Conservation (phyloP, 805 yeast species). For the Pichia gijzeniarum region DNA sequence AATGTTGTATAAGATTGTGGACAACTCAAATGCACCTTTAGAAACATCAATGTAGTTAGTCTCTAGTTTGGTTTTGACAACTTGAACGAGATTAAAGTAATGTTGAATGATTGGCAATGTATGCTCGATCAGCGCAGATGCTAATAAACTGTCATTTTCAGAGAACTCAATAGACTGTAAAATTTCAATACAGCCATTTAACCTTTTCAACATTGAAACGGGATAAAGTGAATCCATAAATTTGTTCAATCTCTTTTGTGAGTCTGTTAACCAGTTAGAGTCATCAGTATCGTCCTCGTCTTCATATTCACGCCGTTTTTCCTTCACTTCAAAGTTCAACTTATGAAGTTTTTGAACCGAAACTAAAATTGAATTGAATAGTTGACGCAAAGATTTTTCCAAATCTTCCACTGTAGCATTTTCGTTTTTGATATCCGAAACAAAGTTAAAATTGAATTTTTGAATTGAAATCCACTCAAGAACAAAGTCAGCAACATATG, state of each 20-base stretch:
- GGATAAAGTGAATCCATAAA: conserved; percentile 34
- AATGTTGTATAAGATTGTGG: conserved; percentile 49
- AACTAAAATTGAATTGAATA: conserved; percentile 56
- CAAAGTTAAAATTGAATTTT: conserved; percentile 7
- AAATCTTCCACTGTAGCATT: conserved; percentile 30
- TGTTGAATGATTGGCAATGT: conserved; percentile 58
- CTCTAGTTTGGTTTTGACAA: conserved; percentile 39
- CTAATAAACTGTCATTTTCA: conserved; percentile 30
- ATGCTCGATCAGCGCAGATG: conserved; percentile 46
- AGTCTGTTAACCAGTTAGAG: conserved; percentile 50
- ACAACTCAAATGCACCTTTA: conserved; percentile 55
- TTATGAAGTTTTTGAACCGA: conserved; percentile 57
- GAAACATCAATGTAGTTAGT: conserved; percentile 47
- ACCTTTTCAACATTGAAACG: conserved; percentile 14
- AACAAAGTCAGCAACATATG: conserved; percentile 45
- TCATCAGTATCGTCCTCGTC: conserved; percentile 35
- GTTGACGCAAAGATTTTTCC: conserved; percentile 42
- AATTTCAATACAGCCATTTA: conserved; percentile 26
- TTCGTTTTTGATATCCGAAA: conserved; percentile 22
- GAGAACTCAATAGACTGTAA: conserved; percentile 35
- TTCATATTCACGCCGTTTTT: background rate
- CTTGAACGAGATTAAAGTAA: conserved; percentile 45
- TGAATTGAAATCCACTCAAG: conserved; percentile 38
- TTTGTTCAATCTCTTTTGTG: conserved; percentile 40
- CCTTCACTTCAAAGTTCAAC: conserved; percentile 24